These are phyloP conservation scores for Camelina sativa DNA, from an alignment of 345 rosid species.

Conservation along the genomic window DNA sequence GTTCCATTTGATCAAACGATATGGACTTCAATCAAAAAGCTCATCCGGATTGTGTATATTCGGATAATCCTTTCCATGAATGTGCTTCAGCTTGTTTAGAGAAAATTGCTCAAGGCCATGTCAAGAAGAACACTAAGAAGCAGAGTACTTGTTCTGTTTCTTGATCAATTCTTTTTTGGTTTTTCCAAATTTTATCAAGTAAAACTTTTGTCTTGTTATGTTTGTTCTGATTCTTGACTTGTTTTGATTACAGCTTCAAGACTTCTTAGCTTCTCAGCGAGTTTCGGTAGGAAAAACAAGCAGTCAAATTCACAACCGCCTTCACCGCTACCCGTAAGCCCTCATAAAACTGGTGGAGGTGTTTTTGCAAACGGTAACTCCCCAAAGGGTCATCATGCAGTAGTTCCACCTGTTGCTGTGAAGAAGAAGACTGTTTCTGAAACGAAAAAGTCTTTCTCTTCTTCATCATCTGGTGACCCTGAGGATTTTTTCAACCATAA, in stretches of 20 bases:
- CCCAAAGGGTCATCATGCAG: constrained; percentile 41
- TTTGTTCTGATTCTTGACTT: constrained; percentile 18
- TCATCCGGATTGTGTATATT: constrained; percentile 46
- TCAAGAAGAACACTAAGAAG: constrained; percentile 42
- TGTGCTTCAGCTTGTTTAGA: constrained; percentile 48
- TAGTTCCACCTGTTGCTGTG: constrained; percentile 42
- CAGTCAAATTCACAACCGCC: constrained; percentile 52
- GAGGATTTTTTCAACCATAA: constrained; percentile 54
- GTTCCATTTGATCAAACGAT: constrained; percentile 9
- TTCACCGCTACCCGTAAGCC: constrained; percentile 46
- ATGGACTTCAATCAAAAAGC: constrained; percentile 36
- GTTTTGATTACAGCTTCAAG: constrained; percentile 51
- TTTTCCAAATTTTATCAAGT: not conserved
- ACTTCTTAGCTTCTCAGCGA: constrained; percentile 53
- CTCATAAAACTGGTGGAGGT: constrained; percentile 37
- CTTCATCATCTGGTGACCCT: constrained; percentile 48
- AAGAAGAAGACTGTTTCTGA: constrained; percentile 49
- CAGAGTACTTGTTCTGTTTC: constrained; percentile 8
- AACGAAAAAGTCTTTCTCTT: constrained; percentile 42
- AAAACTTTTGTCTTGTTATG: not conserved
- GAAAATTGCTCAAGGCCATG: constrained; percentile 48
- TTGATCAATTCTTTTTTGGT: not conserved
- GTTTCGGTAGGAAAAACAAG: constrained; percentile 71
- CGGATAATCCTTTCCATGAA: constrained; percentile 45
- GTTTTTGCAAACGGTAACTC: constrained; percentile 38